Conservation (phyloP, 495 filamentous ascomycete genomes). For the Lepraria neglecta region DNA sequence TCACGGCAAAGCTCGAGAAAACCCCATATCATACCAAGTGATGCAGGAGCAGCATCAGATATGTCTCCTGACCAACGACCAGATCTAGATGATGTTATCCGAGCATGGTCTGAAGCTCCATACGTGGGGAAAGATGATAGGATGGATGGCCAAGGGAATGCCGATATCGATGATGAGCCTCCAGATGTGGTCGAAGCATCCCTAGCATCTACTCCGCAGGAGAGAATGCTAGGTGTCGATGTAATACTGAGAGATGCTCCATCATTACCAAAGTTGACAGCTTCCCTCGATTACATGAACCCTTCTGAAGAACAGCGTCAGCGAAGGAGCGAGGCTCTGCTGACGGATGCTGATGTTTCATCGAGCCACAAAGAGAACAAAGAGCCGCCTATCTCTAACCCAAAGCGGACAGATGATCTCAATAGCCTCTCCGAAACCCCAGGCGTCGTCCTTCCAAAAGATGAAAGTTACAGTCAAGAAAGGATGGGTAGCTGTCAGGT, state of each 20-base stretch:
- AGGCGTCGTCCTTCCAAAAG: neutral
- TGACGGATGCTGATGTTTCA: neutral
- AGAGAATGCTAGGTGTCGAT: constrained; percentile 19
- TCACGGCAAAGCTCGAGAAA: constrained; percentile 6
- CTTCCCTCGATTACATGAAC: constrained; percentile 7
- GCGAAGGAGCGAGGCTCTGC: neutral
- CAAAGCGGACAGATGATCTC: neutral
- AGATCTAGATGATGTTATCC: constrained; percentile 24
- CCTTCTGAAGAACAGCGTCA: neutral
- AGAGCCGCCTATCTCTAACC: neutral
- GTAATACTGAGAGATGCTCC: constrained; percentile 17
- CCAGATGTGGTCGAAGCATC: constrained; percentile 17
- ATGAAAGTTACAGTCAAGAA: neutral
- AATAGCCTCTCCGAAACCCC: neutral
- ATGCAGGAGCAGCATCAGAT: neutral
- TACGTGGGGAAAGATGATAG: constrained; percentile 12
- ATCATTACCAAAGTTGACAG: constrained; percentile 19
- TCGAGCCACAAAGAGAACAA: neutral
- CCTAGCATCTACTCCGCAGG: constrained; percentile 22
- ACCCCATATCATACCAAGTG: constrained; percentile 5
- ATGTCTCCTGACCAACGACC: constrained; percentile 19
- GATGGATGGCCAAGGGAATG: neutral
- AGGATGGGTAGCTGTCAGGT: neutral
- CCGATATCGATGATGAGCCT: constrained; percentile 1
- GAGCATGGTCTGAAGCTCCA: constrained; percentile 24